phyloP scores from a whole-genome alignment of 1,139 yeast genomes.

The Candida dubliniensis region DNA sequence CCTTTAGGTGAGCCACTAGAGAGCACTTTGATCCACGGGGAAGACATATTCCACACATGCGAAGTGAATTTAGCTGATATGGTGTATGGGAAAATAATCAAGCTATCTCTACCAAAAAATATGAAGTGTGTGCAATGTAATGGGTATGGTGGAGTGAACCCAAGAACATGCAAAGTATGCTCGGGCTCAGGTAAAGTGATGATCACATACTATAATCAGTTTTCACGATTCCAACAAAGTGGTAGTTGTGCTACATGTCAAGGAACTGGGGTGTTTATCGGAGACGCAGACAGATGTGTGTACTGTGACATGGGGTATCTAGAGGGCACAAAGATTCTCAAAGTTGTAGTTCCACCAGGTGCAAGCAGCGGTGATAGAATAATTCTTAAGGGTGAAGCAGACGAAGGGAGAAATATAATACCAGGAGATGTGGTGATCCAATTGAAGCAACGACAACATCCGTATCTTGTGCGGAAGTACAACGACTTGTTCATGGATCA shows the following conservation, averaged over 20 bases:
- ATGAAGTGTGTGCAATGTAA: constrained; percentile 34
- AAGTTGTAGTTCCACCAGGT: constrained; percentile 55
- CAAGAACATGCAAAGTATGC: constrained; percentile 35
- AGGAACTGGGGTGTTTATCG: constrained; percentile 35
- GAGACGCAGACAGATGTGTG: constrained; percentile 26
- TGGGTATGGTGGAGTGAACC: constrained; percentile 41
- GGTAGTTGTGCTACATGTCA: constrained; percentile 36
- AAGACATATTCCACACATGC: constrained; percentile 44
- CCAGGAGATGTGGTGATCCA: constrained; percentile 69
- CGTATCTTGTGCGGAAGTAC: constrained; percentile 48
- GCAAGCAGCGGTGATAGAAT: constrained; percentile 50
- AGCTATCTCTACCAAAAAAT: constrained; percentile 40
- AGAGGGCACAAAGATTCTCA: constrained; percentile 50
- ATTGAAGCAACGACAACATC: constrained; percentile 34
- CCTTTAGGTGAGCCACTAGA: constrained; percentile 20
- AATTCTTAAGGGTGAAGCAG: constrained; percentile 58
- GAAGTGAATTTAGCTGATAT: constrained; percentile 37
- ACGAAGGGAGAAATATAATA: constrained; percentile 55
- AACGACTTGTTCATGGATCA: constrained; percentile 48
- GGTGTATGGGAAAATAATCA: constrained; percentile 40
- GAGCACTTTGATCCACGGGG: constrained; percentile 23
- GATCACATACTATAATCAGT: constrained; percentile 32
- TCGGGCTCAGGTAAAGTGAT: constrained; percentile 40
- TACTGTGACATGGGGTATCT: constrained; percentile 36
- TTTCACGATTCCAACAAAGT: constrained; percentile 35